Percentiles rank a stretch among this genome's conserved stretches.
These are phyloP conservation scores for Pseudogymnoascus sp. DNA, from an alignment of 2,329 filamentous ascomycete genomes.

Conservation along the genomic window DNA sequence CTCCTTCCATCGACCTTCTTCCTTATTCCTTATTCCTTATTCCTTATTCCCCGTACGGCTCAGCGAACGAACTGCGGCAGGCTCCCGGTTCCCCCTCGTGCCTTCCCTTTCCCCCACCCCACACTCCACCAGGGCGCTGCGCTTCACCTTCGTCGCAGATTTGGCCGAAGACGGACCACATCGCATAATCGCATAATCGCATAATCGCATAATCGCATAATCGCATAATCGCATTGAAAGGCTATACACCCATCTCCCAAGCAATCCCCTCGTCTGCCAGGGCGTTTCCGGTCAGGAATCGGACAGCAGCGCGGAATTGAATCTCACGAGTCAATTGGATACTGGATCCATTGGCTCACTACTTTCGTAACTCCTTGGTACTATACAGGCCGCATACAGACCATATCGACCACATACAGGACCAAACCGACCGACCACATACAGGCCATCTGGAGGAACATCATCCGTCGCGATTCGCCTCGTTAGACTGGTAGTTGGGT, in stretches of 20 bases:
- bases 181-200: not conserved
- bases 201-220: not conserved
- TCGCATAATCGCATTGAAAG: not conserved
- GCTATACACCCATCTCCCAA: not conserved
- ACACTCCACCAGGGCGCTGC: not conserved
- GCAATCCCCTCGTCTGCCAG: not conserved
- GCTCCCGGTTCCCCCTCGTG: not conserved
- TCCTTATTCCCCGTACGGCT: slow-evolving; percentile 2
- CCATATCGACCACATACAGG: not conserved
- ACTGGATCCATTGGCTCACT: not conserved
- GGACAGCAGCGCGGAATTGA: not conserved
- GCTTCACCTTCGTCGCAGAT: slow-evolving; percentile 1
- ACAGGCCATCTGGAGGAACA: not conserved
- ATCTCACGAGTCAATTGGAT: not conserved
- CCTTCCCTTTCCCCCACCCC: not conserved
- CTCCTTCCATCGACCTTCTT: not conserved
- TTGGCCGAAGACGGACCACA: not conserved
- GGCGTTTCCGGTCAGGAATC: not conserved
- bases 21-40: not conserved
- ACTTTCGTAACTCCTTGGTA: not conserved
- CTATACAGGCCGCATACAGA: not conserved
- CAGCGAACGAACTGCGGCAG: slow-evolving; percentile 3
- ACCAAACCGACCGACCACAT: not conserved
- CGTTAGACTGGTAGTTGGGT: not conserved
- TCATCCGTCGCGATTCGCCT: slow-evolving; percentile 1